phyloP scores from a whole-genome alignment of 2,329 filamentous ascomycete genomes.

The Knufia fluminis region DNA sequence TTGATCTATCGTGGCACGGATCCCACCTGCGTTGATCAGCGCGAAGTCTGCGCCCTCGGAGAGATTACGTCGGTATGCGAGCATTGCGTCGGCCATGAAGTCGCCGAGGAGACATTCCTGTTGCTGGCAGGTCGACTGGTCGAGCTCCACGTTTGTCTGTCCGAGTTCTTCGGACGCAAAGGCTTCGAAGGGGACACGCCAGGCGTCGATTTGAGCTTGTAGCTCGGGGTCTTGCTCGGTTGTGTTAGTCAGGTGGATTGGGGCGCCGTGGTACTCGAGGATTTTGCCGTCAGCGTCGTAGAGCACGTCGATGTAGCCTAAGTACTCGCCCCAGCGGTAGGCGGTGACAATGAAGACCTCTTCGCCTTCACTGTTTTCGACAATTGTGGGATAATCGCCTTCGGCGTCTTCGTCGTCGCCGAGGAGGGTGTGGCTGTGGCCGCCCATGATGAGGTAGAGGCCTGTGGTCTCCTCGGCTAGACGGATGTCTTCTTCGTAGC shows the following conservation, averaged over 20 bases:
- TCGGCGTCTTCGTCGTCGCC: conserved; percentile 7
- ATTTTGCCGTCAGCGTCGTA: conserved; percentile 8
- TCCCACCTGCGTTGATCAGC: conserved; percentile 9
- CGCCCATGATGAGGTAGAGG: conserved; percentile 10
- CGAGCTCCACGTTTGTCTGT: not conserved
- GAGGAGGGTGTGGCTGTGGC: conserved; percentile 9
- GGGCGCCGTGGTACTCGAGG: conserved; percentile 8
- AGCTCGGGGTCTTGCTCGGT: conserved; percentile 8
- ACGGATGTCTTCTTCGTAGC: conserved; percentile 7
- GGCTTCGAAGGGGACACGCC: conserved; percentile 2
- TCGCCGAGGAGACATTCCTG: conserved; percentile 8
- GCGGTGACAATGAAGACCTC: conserved; percentile 11
- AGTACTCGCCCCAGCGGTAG: conserved; percentile 10
- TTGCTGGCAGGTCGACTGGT: conserved; percentile 8
- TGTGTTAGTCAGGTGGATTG: conserved; percentile 8
- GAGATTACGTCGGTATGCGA: conserved; percentile 5
- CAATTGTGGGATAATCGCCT: conserved; percentile 9
- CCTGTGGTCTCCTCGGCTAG: conserved; percentile 8
- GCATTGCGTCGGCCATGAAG: conserved; percentile 10
- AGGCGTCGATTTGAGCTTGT: conserved; percentile 6
- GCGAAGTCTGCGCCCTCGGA: conserved; percentile 7
- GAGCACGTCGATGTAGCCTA: conserved; percentile 10
- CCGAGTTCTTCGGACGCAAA: conserved; percentile 5
- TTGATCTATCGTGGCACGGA: conserved; percentile 8
- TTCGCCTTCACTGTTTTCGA: conserved; percentile 7